Base-by-base conservation (phyloP, 2,329 filamentous ascomycete species). In the Ophiostoma piceae region DNA sequence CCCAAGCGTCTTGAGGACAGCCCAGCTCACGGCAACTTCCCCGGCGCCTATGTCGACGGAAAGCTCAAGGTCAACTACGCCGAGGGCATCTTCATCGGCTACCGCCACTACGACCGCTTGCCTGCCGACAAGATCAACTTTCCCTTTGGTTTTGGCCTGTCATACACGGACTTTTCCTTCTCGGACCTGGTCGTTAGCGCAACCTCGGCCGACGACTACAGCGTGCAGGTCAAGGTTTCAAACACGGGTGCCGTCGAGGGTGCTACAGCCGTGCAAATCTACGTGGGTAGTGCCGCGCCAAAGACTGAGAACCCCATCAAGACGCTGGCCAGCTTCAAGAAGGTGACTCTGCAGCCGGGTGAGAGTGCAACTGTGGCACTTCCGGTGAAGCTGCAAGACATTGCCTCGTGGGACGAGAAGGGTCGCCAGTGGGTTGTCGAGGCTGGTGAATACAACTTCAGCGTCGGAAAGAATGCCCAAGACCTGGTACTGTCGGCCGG, bases 71-170 rank as follows among this genome's bases (percentile, higher is more conserved):
- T 89, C 0, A 80, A 92, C 0, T 94, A 94, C 76, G 90, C 90
- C 64, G 92, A 95, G 78, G 91, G 92, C 71, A 82, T 95, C 65
- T 94, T 92, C 77, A 83, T 94, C 43, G 92, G 91, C 3, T 94
- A 95, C 79, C 84, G 91, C n/a, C 92, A 88, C 80, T 94, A 92
- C 77, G 91, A 95, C 75, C 88, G 86, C 74, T 83, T 47, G 57
- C 65, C 67, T 32, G 47, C 60, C 14, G 60, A 68, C 71, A 80
- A 81, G 0, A 86, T 89, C 0, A 84, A 90, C 39, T 94, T 93
- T 78, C 85, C 89, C 69, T 95, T 95, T 76, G 92, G 92, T 14
- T 88, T 92, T 76, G 92, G 92, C 1, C 82, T 95, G 1, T 68
- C 67, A 14, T 68, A 68, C 37, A 68, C 67, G 11, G 35, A 39